A percentile compares a stretch with the other conserved stretches of the same genome.
Conservation (phyloP, 2,329 filamentous ascomycete species). For the Scleromitrula shiraiana region DNA sequence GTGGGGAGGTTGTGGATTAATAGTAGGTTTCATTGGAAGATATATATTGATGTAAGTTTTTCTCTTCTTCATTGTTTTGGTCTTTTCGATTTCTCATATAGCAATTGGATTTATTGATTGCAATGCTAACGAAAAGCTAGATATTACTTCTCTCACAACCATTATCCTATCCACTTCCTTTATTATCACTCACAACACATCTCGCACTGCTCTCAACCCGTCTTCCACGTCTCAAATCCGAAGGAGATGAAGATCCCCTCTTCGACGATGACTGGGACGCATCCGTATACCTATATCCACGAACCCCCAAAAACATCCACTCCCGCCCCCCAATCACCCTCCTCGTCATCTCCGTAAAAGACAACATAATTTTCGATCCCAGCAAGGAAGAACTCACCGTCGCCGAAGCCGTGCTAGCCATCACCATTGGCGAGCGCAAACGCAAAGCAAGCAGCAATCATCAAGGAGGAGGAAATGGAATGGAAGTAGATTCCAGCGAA, state of each 20-base stretch:
- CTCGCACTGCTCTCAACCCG: slow-evolving; percentile 84
- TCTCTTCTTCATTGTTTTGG: neutral
- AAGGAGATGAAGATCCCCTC: slow-evolving; percentile 89
- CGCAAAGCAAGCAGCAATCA: slow-evolving; percentile 14
- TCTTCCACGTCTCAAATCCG: slow-evolving; percentile 76
- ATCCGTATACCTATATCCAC: slow-evolving; percentile 62
- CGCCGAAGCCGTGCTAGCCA: slow-evolving; percentile 78
- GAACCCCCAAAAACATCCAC: slow-evolving; percentile 20
- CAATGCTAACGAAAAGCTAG: slow-evolving; percentile 39
- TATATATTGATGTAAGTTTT: slow-evolving; percentile 73
- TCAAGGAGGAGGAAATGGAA: too few species aligned
- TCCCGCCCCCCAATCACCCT: slow-evolving; percentile 77
- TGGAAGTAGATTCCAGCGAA: slow-evolving; percentile 36
- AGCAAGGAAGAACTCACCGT: slow-evolving; percentile 86
- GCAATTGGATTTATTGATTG: too few species aligned
- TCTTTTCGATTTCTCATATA: too few species aligned
- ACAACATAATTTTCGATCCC: slow-evolving; percentile 92
- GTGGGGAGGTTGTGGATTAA: slow-evolving; percentile 77
- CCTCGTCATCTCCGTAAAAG: slow-evolving; percentile 76
- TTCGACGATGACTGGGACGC: slow-evolving; percentile 98
- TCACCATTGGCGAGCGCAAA: slow-evolving; percentile 58
- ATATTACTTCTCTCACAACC: slow-evolving; percentile 89
- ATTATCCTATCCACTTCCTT: slow-evolving; percentile 83
- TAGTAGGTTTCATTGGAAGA: slow-evolving; percentile 85
- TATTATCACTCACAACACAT: slow-evolving; percentile 88